A percentile compares a stretch with the other conserved stretches of the same genome.
phyloP scores from a whole-genome alignment of 2,329 filamentous ascomycete genomes.

The Aspergillus sergii region DNA sequence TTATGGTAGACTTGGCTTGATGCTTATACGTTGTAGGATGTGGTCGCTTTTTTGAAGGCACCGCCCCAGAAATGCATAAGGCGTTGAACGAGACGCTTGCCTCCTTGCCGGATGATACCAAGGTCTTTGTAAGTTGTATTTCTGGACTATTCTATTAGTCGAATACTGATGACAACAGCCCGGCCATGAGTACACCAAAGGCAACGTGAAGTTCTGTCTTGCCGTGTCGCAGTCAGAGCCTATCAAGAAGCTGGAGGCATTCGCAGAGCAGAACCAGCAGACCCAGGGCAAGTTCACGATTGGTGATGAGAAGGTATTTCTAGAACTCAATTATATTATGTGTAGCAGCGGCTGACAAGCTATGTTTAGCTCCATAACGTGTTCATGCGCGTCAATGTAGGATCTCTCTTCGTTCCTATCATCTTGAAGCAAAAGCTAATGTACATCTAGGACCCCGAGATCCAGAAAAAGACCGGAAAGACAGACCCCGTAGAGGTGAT shows the following conservation, averaged over 20 bases:
- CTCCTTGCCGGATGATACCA: slow-evolving; percentile 82
- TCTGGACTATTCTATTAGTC: neutral
- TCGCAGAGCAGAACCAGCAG: slow-evolving; percentile 77
- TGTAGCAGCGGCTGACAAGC: slow-evolving; percentile 3
- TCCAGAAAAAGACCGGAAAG: slow-evolving; percentile 82
- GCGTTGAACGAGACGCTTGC: slow-evolving; percentile 86
- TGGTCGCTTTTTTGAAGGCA: slow-evolving; percentile 94
- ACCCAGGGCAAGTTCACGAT: slow-evolving; percentile 97
- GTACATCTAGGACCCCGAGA: slow-evolving; percentile 68
- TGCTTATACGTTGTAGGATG: slow-evolving; percentile 63
- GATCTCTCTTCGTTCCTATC: slow-evolving; percentile 28
- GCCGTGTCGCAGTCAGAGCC: slow-evolving; percentile 74
- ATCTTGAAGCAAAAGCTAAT: slow-evolving; percentile 15
- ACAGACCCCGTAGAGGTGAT: slow-evolving; percentile 82
- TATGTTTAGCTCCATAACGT: slow-evolving; percentile 78
- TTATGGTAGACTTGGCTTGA: neutral
- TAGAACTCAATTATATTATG: neutral
- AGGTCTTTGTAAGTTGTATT: slow-evolving; percentile 71
- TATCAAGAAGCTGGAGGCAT: slow-evolving; percentile 75
- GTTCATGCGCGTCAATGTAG: slow-evolving; percentile 85
- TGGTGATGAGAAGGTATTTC: slow-evolving; percentile 83
- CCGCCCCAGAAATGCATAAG: slow-evolving; percentile 84
- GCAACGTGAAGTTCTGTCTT: slow-evolving; percentile 85
- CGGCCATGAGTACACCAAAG: slow-evolving; percentile 97
- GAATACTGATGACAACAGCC: slow-evolving; percentile 57